Evolutionary conservation across 2,329 filamentous ascomycete species (phyloP), one percentile per base, ranked within the genome.

Genomic region (Xylariaceae sp.): DNA sequence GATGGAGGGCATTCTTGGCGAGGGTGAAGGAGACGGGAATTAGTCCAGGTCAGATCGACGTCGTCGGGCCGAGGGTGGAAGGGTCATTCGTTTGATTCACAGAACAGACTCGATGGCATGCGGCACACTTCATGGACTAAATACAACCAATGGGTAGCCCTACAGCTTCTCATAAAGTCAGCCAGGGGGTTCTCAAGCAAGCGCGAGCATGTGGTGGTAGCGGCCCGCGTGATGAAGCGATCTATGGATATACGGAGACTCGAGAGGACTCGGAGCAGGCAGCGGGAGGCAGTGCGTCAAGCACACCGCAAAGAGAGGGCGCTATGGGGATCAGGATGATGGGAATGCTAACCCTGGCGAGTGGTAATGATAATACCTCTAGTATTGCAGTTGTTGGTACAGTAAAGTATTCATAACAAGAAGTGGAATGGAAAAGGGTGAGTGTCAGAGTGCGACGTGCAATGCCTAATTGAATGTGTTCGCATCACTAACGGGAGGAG

Each of bases 1-100:
- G 66, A 96, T 82, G 48, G 82, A 84, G 69, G 82, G 82, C 82
- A 85, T 85, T 65, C 68, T 76, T 72, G 64, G 52, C 55, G 59
- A 55, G 52, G 53, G 60, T 35, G 54, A 57, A 13, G 56, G 56
- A 39, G 30, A 35, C 47, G 4, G 45, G n/a, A 45, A 17, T 53
- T 15, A 55, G 35, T 51, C 39, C 56, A 15, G 44, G 39, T 13
- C 37, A 51, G 42, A 51, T 54, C 51, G 45, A 52, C 39, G 30
- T 53, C 51, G 37, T 56, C 42, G n/a, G 45, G 18, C 60, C 61
- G 62, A 61, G 59, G 61, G 59, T 68, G 10, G 49, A 35, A 30
- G 34, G 49, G 23, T 51, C 49, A 51, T 51, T 51, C 59, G 56
- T 55, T 61, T 62, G 62, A 63, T 59, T 57, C 59, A 57, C 56